phyloP scores from a whole-genome alignment of 2,329 filamentous ascomycete genomes.

The Scedosporium boydii region DNA sequence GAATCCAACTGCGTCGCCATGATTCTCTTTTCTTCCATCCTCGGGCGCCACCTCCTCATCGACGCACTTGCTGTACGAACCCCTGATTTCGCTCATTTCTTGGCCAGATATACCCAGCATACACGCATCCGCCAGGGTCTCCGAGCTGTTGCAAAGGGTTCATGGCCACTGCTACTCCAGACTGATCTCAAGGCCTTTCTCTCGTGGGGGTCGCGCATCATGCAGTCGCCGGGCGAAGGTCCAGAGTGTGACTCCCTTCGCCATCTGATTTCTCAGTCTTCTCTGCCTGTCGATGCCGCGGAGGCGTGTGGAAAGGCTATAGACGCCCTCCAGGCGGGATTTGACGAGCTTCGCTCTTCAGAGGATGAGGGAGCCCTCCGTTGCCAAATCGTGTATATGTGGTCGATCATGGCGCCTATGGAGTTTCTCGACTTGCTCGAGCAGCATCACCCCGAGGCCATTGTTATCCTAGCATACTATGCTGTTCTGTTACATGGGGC shows the following conservation, averaged over 20 bases:
- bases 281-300: background rate
- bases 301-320: background rate
- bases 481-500: constrained; percentile 17
- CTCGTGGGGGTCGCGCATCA: background rate
- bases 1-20: constrained; percentile 20
- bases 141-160: constrained; percentile 10
- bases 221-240: background rate
- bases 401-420: constrained; percentile 15
- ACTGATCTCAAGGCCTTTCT: background rate
- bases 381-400: constrained; percentile 18
- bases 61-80: constrained; percentile 19
- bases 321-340: background rate
- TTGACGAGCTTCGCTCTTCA: background rate
- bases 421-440: constrained; percentile 16
- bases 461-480: constrained; percentile 19
- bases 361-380: background rate
- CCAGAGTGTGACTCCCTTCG: background rate
- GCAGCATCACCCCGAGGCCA: constrained; percentile 14
- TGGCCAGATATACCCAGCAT: constrained; percentile 20
- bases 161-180: background rate
- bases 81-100: constrained; percentile 15
- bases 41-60: constrained; percentile 24
- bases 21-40: constrained; percentile 22
- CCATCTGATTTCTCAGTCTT: background rate
- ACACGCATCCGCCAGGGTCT: constrained; percentile 15